Conservation (phyloP, 805 yeast genomes). For the Candida xiaguanensis region DNA sequence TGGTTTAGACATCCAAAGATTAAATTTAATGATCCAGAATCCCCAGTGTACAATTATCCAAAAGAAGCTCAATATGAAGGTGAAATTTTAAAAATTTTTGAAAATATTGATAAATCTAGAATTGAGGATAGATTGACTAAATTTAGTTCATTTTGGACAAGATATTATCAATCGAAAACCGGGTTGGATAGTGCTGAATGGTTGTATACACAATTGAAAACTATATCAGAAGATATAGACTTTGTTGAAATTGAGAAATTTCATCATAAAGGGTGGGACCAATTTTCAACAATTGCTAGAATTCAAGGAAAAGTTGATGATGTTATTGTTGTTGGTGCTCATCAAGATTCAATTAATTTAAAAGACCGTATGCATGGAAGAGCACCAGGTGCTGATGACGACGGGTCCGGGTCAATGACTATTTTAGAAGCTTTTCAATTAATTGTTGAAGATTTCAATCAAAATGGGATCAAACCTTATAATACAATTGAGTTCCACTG, state of each 20-base stretch:
- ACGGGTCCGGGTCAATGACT: slow-evolving; percentile 83
- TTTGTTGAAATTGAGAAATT: slow-evolving; percentile 42
- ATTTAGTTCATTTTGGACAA: slow-evolving; percentile 66
- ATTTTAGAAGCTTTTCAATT: slow-evolving; percentile 71
- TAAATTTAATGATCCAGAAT: slow-evolving; percentile 8
- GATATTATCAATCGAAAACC: slow-evolving; percentile 69
- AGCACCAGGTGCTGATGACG: slow-evolving; percentile 95
- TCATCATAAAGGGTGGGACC: slow-evolving; percentile 69
- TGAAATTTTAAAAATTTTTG: slow-evolving; percentile 38
- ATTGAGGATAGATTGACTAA: slow-evolving; percentile 53
- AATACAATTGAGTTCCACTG: slow-evolving; percentile 89
- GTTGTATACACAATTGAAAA: slow-evolving; percentile 51
- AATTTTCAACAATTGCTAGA: slow-evolving; percentile 66
- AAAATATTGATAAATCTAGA: slow-evolving; percentile 40
- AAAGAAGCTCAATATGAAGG: slow-evolving; percentile 28
- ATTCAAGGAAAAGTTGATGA: slow-evolving; percentile 49
- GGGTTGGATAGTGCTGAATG: slow-evolving; percentile 71
- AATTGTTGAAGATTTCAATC: slow-evolving; percentile 30
- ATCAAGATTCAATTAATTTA: slow-evolving; percentile 79
- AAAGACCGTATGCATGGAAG: slow-evolving; percentile 60
- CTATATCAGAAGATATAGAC: slow-evolving; percentile 23
- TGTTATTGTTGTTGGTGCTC: slow-evolving; percentile 78
- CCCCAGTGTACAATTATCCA: slow-evolving; percentile 52
- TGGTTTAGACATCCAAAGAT: background rate
- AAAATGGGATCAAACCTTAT: slow-evolving; percentile 42